Base-by-base conservation (phyloP, 306 rosid genomes). In the Dalbergia cochinchinensis region DNA sequence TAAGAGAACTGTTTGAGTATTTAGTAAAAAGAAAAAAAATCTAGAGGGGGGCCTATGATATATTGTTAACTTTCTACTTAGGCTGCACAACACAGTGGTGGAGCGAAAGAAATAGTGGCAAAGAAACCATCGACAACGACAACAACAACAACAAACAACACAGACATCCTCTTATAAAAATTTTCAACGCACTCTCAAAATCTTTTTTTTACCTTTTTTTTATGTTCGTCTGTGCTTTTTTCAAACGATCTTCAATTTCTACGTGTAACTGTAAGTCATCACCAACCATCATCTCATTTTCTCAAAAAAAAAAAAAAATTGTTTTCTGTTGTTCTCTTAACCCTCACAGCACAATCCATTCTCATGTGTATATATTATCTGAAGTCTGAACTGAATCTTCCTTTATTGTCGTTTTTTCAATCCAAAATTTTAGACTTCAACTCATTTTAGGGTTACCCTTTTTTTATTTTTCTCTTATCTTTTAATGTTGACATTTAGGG, bases 401-500 rank as follows among this genome's bases (percentile, higher is more conserved):
- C 55, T 44, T 72, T 34, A 42, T 58, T 65, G 15, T 59, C 62
- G 11, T 39, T 73, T 78, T 50, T 67, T 45, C 65, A 65, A 72
- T 73, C 60, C 19, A 3, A 82, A 69, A 8, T 76, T 4, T 51
- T 54, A 0, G 19, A 57, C 80, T 72, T 53, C 5, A 37, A 11
- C 79, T 72, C 34, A 47, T 83, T 77, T 22, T 79, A 67, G 69
- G 73, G 83, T 68, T 73, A 9, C 67, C 72, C 16, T 33, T 26
- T 77, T n/a, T n/a, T 11, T 7, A 5, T 53, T 33, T 62, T 70
- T 51, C 9, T 18, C 47, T 20, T 2, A 48, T 12, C 22, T 19
- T 54, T 16, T 10, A 6, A 33, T 39, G 20, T 78, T 51, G 8
- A 74, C 6, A 61, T 20, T 62, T 79, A 84, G 87, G 87, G 86